Base-by-base conservation (phyloP, 805 yeast species). In the Debaryomyces castellii region DNA sequence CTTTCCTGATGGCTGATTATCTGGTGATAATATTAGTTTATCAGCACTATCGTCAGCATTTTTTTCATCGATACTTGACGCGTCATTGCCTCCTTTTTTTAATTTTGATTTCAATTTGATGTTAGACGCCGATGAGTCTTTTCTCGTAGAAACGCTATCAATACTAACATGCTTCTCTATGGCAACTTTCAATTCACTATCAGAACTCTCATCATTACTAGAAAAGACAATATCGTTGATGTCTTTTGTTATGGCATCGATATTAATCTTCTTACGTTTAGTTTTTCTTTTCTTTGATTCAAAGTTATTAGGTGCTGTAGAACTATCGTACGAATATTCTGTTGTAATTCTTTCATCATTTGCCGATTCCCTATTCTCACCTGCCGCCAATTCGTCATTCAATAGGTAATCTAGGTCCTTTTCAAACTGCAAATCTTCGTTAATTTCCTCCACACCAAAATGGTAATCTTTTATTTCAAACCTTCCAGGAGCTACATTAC, bases 401-500 rank as follows among this genome's bases (percentile, higher is more conserved):
- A 66, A 54, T 34, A 67, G 50, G 37, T 57, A 67, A 38, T 60
- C 55, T 45, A 67, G 55, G 49, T 67, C 71, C 16, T 52, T 48
- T 41, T 67, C 71, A 45, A 67, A 66, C 17, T 51, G 48, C 7
- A 49, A 45, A 35, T 52, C 57, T 10, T 43, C 39, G 14, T 46
- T 36, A 20, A 18, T 28, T 21, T 40, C 32, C 27, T 27, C 42
- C 24, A 21, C 6, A 10, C 20, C 33, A 27, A 27, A 21, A 30
- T 39, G 18, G 14, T 35, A 20, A 20, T 35, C 20, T 21, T 37
- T 37, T 16, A 23, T 21, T 16, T 22, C 40, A 37, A 37, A 23
- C 12, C 16, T 23, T 5, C 16, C 40, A 12, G 28, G 4, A 22
- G 24, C 24, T 14, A 20, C 16, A 2, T 20, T 18, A 35, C 4